Evolutionary conservation across 768 basidiomycete genomes (phyloP).

Genomic region (Boletellus ananiceps): DNA sequence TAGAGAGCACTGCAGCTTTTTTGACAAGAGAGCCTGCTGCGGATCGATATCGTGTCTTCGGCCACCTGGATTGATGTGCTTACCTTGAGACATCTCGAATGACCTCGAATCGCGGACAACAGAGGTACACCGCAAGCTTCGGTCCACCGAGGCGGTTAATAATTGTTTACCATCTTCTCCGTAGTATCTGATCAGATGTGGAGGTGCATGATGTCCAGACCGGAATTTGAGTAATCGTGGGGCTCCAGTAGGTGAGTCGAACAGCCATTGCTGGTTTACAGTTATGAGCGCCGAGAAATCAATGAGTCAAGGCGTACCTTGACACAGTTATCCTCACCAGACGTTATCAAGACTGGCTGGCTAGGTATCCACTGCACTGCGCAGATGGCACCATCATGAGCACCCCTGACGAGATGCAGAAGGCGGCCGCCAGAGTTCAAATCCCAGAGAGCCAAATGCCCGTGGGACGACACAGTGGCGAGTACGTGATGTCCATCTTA

Average conservation of each 20-base stretch:
- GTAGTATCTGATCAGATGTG: slow-evolving; percentile 90
- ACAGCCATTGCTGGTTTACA: slow-evolving; percentile 85
- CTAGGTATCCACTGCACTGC: slow-evolving; percentile 89
- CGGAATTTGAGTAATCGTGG: slow-evolving; percentile 89
- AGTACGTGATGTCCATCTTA: slow-evolving; percentile 85
- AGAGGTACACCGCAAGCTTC: slow-evolving; percentile 83
- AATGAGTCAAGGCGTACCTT: slow-evolving; percentile 52
- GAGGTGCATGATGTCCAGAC: slow-evolving; percentile 88
- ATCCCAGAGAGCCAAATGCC: slow-evolving; percentile 93
- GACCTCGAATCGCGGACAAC: slow-evolving; percentile 94
- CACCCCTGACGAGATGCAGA: slow-evolving; percentile 80
- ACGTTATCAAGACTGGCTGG: slow-evolving; percentile 85
- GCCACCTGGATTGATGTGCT: slow-evolving; percentile 1
- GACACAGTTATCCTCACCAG: slow-evolving; percentile 91
- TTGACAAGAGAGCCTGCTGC: slow-evolving; percentile 73
- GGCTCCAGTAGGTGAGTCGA: slow-evolving; percentile 83
- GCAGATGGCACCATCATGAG: slow-evolving; percentile 83
- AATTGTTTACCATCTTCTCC: slow-evolving; percentile 97
- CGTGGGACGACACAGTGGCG: slow-evolving; percentile 80
- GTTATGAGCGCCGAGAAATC: slow-evolving; percentile 3
- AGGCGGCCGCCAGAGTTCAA: slow-evolving; percentile 76
- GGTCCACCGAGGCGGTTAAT: slow-evolving; percentile 83
- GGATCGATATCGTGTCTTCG: slow-evolving; percentile 1
- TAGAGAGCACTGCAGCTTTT: slow-evolving; percentile 73
- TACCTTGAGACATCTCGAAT: slow-evolving; percentile 92